Base-by-base conservation (phyloP, 2,329 filamentous ascomycete genomes). In the Fonsecaea nubica region DNA sequence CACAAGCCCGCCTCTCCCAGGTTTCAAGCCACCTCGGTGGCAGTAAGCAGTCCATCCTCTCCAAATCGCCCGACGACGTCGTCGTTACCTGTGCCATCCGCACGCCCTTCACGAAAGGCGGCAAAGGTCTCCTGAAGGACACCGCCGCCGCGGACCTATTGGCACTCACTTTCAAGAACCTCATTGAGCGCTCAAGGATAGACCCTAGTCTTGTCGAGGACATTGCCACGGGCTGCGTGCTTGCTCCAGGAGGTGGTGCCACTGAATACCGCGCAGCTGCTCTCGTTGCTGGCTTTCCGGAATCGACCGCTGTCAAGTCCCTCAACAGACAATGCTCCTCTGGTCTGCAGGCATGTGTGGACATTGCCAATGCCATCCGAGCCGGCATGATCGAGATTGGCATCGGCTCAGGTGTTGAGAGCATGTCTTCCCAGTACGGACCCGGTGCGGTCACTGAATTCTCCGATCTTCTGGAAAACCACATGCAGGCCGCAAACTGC, bases 181-280 rank as follows among this genome's bases (percentile, higher is more conserved):
- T 98, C 71, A 85, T 98, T 76, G 84, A 91, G 64, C 91, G 92
- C 74, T 97, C 93, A 72, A 89, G 89, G 72, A 96, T 98, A 80
- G 91, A 97, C 81, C 93, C 95, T 25, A 83, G 83, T 42, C 85
- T 95, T 40, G 92, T 99, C 57, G 92, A 98, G 80, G 95, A 99
- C 77, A 90, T 99, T 72, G 90, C 90, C 60, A 93, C 98, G 65
- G 95, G 95, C 72, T 90, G 90, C 63, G 95, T 99, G 35, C 89
- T 99, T 57, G 89, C 94, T 18, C 94, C 94, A 38, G 95, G 95
- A 69, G 95, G 93, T 73, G 95, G 94, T 72, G 95, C 95, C 25
- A 98, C 95, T 55, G 95, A 98, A 83, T 97, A 97, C 89, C 90
- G 95, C 72, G 95, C 93, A 67, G 95, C 95, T 40, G 90, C 90